Conservation (phyloP, 768 basidiomycete genomes). For the Daedaleopsis nitida region DNA sequence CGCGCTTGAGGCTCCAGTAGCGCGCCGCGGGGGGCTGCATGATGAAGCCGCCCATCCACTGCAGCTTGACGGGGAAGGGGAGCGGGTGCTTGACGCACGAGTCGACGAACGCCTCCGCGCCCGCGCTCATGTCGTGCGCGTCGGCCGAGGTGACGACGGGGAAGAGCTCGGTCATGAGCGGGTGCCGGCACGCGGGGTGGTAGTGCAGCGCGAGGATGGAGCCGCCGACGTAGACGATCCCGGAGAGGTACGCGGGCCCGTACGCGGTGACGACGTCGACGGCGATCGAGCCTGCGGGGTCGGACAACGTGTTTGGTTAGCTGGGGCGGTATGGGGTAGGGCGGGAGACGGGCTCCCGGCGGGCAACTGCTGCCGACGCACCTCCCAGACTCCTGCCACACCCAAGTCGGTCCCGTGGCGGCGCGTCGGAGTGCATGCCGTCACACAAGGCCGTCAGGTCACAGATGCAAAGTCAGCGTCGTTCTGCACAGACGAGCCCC, state of each 20-base stretch:
- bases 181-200: conserved; percentile 15
- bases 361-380: conserved; percentile 2
- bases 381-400: conserved; percentile 27
- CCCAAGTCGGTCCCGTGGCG: too few relatives aligned
- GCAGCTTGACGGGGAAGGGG: conserved; percentile 21
- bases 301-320: neutral
- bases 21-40: conserved; percentile 25
- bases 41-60: conserved; percentile 26
- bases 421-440: too few relatives aligned
- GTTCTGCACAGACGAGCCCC: too few relatives aligned
- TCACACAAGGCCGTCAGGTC: neutral
- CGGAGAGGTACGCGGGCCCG: conserved; percentile 23
- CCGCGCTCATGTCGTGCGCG: conserved; percentile 15
- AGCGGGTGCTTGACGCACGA: conserved; percentile 24
- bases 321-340: too few relatives aligned
- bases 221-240: conserved; percentile 28
- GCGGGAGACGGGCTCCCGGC: neutral
- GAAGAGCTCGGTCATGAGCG: conserved; percentile 14
- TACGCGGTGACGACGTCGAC: conserved; percentile 24
- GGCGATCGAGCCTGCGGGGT: conserved; percentile 6
- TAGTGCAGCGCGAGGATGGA: conserved; percentile 21
- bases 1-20: conserved; percentile 15
- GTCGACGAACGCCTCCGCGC: conserved; percentile 25
- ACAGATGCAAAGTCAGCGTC: neutral
- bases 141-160: conserved; percentile 13